Conservation (phyloP, 2,329 filamentous ascomycete genomes). For the Sarocladiaceae sp. region DNA sequence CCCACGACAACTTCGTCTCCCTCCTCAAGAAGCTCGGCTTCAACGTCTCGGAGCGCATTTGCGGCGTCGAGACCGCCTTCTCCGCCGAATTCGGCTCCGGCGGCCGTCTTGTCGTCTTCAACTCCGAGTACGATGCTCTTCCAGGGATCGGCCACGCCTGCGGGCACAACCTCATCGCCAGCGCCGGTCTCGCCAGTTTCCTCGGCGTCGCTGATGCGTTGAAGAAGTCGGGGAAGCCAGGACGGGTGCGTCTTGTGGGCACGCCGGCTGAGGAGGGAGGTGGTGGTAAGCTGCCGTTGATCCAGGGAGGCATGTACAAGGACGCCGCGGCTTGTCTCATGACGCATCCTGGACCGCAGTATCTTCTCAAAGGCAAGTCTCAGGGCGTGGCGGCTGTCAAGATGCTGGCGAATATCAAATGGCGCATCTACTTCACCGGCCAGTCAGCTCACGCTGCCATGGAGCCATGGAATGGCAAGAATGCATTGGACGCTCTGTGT, state of each 20-base stretch:
- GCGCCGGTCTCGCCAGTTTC: constrained; percentile 31
- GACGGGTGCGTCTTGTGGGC: constrained; percentile 32
- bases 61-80: constrained; percentile 28
- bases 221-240: constrained; percentile 19
- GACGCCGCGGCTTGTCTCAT: constrained; percentile 22
- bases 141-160: constrained; percentile 38
- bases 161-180: constrained; percentile 39
- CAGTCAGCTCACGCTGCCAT: constrained; percentile 28
- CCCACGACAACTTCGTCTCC: constrained; percentile 19
- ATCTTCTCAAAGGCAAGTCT: constrained; percentile 7
- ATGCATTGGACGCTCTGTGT: constrained; percentile 32
- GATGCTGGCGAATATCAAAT: constrained; percentile 26
- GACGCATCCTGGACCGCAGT: constrained; percentile 18
- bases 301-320: constrained; percentile 19
- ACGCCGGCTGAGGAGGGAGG: constrained; percentile 37
- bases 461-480: constrained; percentile 30
- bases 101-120: constrained; percentile 26
- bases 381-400: constrained; percentile 13
- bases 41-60: constrained; percentile 22
- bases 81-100: constrained; percentile 21
- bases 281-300: constrained; percentile 28
- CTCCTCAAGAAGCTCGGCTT: constrained; percentile 18
- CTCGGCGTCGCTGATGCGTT: constrained; percentile 28
- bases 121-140: constrained; percentile 38
- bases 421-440: constrained; percentile 26